Conservation (phyloP, 169 alveolate genomes). For the Plasmodium fragile region DNA sequence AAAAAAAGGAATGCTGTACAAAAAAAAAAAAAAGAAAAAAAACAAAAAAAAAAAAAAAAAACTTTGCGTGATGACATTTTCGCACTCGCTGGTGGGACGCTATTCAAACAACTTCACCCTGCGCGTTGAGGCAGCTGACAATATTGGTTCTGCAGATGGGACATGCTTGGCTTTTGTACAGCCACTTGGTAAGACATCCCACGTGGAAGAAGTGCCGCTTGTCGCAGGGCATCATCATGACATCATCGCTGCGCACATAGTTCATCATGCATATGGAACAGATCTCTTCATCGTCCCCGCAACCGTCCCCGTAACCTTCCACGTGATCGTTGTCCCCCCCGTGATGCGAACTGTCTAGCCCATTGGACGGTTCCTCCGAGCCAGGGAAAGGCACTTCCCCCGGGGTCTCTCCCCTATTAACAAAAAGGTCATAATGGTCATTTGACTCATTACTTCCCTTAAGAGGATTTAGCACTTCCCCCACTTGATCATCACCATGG, state of each 20-base stretch:
- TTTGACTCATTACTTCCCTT: background rate
- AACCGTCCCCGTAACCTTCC: background rate
- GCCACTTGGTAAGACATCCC: constrained; percentile 82
- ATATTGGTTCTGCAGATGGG: constrained; percentile 85
- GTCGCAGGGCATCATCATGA: constrained; percentile 85
- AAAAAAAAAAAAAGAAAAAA: constrained; percentile 7
- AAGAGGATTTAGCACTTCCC: constrained; percentile 48
- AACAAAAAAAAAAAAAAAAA: background rate
- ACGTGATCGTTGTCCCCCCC: constrained; percentile 13
- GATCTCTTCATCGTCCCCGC: constrained; percentile 31
- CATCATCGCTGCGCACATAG: constrained; percentile 78
- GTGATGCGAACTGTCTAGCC: constrained; percentile 7
- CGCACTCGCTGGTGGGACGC: background rate
- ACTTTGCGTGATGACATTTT: background rate
- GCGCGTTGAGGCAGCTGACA: constrained; percentile 55
- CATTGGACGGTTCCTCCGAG: constrained; percentile 41
- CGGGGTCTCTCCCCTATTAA: background rate
- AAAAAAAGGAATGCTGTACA: background rate
- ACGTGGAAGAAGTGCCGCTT: constrained; percentile 84
- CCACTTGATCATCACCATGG: background rate
- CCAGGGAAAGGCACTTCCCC: background rate
- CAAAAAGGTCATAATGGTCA: background rate
- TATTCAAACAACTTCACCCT: constrained; percentile 26
- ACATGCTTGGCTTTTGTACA: constrained; percentile 82
- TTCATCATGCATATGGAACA: constrained; percentile 63